Percentiles rank a stretch among this genome's conserved stretches.
Conservation (phyloP, 1,284 basidiomycete species). For the Exobasidium cylindrosporum region DNA sequence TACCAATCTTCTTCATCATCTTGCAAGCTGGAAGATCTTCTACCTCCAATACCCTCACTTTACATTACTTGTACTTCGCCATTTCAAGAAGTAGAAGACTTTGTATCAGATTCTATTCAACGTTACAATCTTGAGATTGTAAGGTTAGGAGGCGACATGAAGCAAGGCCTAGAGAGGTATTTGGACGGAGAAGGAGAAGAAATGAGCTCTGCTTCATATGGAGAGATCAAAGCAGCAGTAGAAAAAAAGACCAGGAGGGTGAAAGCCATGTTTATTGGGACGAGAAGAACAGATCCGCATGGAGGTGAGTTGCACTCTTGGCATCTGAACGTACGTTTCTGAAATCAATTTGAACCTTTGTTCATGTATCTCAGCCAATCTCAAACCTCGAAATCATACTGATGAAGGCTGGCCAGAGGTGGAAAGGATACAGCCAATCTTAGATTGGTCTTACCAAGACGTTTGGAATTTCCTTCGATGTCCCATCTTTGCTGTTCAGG, state of each 20-base stretch:
- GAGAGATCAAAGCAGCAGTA: slow-evolving; percentile 4
- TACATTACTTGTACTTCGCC: slow-evolving; percentile 89
- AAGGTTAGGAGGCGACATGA: slow-evolving; percentile 77
- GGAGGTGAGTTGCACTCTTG: slow-evolving; percentile 65
- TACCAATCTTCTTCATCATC: slow-evolving; percentile 57
- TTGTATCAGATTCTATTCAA: slow-evolving; percentile 67
- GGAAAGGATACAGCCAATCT: slow-evolving; percentile 89
- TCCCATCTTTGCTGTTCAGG: slow-evolving; percentile 64
- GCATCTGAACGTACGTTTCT: not conserved
- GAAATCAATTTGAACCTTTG: not conserved
- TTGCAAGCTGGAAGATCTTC: slow-evolving; percentile 8
- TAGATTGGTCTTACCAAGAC: slow-evolving; percentile 86
- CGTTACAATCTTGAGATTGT: slow-evolving; percentile 79
- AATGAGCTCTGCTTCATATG: not conserved
- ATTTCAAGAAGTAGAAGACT: slow-evolving; percentile 77
- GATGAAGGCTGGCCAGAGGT: slow-evolving; percentile 75
- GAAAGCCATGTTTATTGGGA: slow-evolving; percentile 82
- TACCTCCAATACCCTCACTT: slow-evolving; percentile 68
- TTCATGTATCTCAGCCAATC: slow-evolving; percentile 4
- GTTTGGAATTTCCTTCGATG: slow-evolving; percentile 83
- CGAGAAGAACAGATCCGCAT: slow-evolving; percentile 82
- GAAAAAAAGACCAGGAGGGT: slow-evolving; percentile 53
- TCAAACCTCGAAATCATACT: slow-evolving; percentile 28
- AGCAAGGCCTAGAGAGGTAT: slow-evolving; percentile 73
- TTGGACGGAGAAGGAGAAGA: slow-evolving; percentile 57